Percentiles rank a stretch among this genome's conserved stretches.
Evolutionary conservation across 805 yeast species (phyloP).

Genomic region (Sungouiozyma intestinalis): DNA sequence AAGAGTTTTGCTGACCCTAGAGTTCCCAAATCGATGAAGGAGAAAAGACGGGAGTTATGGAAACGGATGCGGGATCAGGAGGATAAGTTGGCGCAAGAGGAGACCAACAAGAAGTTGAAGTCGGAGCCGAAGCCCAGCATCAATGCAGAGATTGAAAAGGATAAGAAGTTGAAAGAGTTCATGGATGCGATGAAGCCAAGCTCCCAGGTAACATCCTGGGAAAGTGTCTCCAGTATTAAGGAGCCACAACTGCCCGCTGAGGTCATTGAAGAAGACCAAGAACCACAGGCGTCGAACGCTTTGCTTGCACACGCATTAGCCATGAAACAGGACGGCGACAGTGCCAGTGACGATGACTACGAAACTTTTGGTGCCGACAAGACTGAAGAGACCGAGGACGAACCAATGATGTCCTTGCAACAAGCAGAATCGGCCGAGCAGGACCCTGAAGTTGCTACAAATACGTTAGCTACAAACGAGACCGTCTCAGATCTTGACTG

Average conservation of each 20-base stretch:
- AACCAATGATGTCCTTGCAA: slow-evolving; percentile 39
- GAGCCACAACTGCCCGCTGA: slow-evolving; percentile 1
- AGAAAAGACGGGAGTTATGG: slow-evolving; percentile 41
- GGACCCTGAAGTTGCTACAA: slow-evolving; percentile 17
- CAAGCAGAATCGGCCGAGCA: slow-evolving; percentile 9
- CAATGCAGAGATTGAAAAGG: slow-evolving; percentile 50
- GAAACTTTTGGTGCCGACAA: slow-evolving; percentile 23
- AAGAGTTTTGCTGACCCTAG: slow-evolving; percentile 76
- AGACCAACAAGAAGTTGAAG: slow-evolving; percentile 31
- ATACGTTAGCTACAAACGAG: slow-evolving; percentile 36
- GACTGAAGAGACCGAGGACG: slow-evolving; percentile 21
- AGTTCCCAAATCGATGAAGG: slow-evolving; percentile 58
- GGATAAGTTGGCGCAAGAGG: slow-evolving; percentile 35
- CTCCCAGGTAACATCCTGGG: slow-evolving; percentile 65
- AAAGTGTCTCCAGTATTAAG: slow-evolving; percentile 17
- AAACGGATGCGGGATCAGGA: slow-evolving; percentile 39
- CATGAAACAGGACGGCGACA: slow-evolving; percentile 27
- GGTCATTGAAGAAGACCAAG: slow-evolving; percentile 26
- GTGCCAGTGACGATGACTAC: slow-evolving; percentile 39
- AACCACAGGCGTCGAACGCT: slow-evolving; percentile 28
- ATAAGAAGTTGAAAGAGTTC: slow-evolving; percentile 68
- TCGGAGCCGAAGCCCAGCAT: slow-evolving; percentile 29
- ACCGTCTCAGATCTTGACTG: slow-evolving; percentile 72
- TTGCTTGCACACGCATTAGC: slow-evolving; percentile 33
- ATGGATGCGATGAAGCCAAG: slow-evolving; percentile 76